phyloP scores from a whole-genome alignment of 2,329 filamentous ascomycete species.

The Chrysoporthe deuterocubensis region DNA sequence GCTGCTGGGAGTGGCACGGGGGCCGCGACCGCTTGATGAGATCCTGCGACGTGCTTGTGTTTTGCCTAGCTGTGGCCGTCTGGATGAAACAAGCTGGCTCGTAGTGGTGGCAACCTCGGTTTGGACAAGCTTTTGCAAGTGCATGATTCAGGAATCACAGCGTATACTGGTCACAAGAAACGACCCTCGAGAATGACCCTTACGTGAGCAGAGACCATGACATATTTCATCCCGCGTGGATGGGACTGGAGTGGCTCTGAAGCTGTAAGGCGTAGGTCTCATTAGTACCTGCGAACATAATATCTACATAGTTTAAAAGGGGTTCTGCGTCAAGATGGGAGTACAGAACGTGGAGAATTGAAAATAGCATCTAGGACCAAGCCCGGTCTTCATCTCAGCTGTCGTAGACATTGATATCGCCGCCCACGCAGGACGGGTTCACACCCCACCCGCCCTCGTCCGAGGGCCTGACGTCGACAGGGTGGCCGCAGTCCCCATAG shows the following conservation, averaged over 20 bases:
- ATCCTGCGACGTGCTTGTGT: background rate
- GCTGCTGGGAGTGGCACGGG: conserved; percentile 9
- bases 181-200: too few species aligned
- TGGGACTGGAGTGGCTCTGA: too few species aligned
- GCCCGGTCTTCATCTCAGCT: background rate
- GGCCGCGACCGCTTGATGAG: conserved; percentile 4
- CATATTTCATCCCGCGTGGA: too few species aligned
- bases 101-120: background rate
- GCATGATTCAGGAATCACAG: too few species aligned
- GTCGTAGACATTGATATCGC: conserved; percentile 13
- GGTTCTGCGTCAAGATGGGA: too few species aligned
- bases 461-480: conserved; percentile 4
- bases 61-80: background rate
- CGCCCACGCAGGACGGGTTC: conserved; percentile 20
- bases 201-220: too few species aligned
- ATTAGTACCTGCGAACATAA: background rate
- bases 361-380: background rate
- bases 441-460: conserved; percentile 10
- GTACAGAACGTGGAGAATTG: background rate
- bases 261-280: too few species aligned
- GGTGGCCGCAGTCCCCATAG: conserved; percentile 19
- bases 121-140: too few species aligned
- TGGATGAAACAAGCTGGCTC: background rate
- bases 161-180: too few species aligned
- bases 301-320: background rate